These are phyloP conservation scores for Picocystis sp. DNA, from an alignment of 163 green algal genomes.

Conservation along the genomic window DNA sequence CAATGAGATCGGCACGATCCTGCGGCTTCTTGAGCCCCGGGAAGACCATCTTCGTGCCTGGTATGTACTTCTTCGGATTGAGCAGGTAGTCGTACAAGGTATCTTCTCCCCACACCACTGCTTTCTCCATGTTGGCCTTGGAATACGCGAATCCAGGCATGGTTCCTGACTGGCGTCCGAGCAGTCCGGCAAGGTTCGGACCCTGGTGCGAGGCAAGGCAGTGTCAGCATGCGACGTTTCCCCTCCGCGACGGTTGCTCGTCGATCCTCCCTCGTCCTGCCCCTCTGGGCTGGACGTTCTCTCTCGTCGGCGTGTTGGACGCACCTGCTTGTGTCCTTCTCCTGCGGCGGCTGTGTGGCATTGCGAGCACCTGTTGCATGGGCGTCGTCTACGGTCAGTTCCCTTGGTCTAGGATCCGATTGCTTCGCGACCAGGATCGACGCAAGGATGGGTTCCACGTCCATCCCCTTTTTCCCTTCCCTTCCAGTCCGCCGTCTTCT, in stretches of 20 bases:
- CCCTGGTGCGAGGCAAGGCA: slow-evolving; percentile 27
- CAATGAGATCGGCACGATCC: slow-evolving; percentile 37
- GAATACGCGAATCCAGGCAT: slow-evolving; percentile 83
- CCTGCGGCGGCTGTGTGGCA: slow-evolving; percentile 66
- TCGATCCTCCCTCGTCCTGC: too few relatives aligned
- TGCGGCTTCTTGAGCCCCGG: slow-evolving; percentile 95
- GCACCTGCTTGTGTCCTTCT: slow-evolving; percentile 83
- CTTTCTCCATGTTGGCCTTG: slow-evolving; percentile 95
- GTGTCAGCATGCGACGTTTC: background rate
- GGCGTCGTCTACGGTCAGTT: slow-evolving; percentile 1
- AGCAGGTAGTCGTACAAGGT: slow-evolving; percentile 95
- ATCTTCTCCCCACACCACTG: slow-evolving; percentile 72
- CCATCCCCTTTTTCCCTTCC: too few relatives aligned
- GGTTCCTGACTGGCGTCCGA: slow-evolving; percentile 58
- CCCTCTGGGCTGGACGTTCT: too few relatives aligned
- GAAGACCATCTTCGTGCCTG: slow-evolving; percentile 99
- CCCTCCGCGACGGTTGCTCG: too few relatives aligned
- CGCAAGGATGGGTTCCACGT: too few relatives aligned
- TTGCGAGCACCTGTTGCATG: slow-evolving; percentile 40
- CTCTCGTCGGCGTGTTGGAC: background rate
- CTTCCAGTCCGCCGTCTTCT: too few relatives aligned
- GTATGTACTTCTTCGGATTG: slow-evolving; percentile 85
- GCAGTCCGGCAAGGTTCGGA: slow-evolving; percentile 74
- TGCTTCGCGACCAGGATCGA: too few relatives aligned
- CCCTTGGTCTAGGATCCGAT: too few relatives aligned